A percentile compares a stretch with the other conserved stretches of the same genome.
phyloP scores from a whole-genome alignment of 208 protist species.

The Endotrypanum monterogeii region DNA sequence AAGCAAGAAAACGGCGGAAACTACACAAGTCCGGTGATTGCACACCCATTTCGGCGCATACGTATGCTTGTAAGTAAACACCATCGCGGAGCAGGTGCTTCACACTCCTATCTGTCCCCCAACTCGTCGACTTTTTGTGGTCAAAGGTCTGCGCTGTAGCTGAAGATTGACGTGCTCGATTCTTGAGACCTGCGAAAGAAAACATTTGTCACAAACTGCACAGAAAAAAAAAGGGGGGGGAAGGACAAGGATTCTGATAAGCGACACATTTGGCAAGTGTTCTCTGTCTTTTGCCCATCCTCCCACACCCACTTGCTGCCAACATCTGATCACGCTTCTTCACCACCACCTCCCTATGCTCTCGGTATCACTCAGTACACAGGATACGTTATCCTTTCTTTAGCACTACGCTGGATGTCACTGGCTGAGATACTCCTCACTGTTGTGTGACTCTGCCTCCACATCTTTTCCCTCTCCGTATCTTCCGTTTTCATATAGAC shows the following conservation, averaged over 20 bases:
- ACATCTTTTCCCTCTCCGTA: conserved; percentile 2
- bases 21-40: neutral
- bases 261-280: neutral
- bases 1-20: neutral
- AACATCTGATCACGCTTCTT: neutral
- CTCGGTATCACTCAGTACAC: neutral
- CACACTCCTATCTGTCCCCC: neutral
- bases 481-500: neutral
- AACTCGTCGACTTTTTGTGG: neutral
- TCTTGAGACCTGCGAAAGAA: neutral
- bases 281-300: neutral
- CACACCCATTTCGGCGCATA: neutral
- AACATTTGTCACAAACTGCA: neutral
- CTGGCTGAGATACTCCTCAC: neutral
- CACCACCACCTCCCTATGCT: neutral
- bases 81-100: neutral
- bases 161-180: neutral
- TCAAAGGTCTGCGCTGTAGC: neutral
- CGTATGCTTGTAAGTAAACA: neutral
- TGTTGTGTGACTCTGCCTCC: neutral
- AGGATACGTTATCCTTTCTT: neutral
- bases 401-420: neutral
- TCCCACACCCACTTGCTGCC: conserved; percentile 1
- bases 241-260: conserved; percentile 5
- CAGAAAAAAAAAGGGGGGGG: neutral